phyloP scores from a whole-genome alignment of 495 filamentous ascomycete species.

The Daldinia bambusicola region DNA sequence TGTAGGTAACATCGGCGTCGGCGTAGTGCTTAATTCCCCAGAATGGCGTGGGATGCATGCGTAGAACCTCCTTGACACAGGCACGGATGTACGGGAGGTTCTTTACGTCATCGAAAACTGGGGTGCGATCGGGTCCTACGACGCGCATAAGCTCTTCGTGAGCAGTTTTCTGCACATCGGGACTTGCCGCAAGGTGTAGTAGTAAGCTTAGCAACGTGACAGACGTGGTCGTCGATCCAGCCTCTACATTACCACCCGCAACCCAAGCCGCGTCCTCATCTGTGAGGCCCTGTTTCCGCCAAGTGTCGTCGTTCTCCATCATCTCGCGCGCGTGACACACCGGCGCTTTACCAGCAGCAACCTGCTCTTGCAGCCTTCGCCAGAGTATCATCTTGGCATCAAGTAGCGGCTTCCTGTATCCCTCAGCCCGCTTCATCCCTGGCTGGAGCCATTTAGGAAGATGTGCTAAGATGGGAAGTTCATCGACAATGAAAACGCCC shows the following conservation, averaged over 20 bases:
- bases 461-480: constrained; percentile 34
- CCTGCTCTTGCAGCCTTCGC: constrained; percentile 53
- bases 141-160: constrained; percentile 19
- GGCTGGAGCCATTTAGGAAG: constrained; percentile 46
- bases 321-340: constrained; percentile 39
- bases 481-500: constrained; percentile 44
- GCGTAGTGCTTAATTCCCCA: constrained; percentile 58
- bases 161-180: constrained; percentile 24
- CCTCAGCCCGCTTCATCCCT: constrained; percentile 19
- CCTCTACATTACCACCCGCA: constrained; percentile 58
- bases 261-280: constrained; percentile 55
- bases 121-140: constrained; percentile 59
- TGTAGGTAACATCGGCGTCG: constrained; percentile 61
- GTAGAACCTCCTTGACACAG: constrained; percentile 66
- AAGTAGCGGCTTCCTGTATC: constrained; percentile 39
- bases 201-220: constrained; percentile 62
- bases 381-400: constrained; percentile 53
- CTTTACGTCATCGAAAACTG: constrained; percentile 61
- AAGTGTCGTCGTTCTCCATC: constrained; percentile 29
- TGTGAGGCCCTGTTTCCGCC: constrained; percentile 41
- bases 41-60: constrained; percentile 65
- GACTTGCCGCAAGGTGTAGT: constrained; percentile 56
- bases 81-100: constrained; percentile 63
- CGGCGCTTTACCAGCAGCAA: constrained; percentile 34
- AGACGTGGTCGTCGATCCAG: constrained; percentile 64